Evolutionary conservation across 345 rosid species (phyloP).

Genomic region (Dipteronia sinensis): DNA sequence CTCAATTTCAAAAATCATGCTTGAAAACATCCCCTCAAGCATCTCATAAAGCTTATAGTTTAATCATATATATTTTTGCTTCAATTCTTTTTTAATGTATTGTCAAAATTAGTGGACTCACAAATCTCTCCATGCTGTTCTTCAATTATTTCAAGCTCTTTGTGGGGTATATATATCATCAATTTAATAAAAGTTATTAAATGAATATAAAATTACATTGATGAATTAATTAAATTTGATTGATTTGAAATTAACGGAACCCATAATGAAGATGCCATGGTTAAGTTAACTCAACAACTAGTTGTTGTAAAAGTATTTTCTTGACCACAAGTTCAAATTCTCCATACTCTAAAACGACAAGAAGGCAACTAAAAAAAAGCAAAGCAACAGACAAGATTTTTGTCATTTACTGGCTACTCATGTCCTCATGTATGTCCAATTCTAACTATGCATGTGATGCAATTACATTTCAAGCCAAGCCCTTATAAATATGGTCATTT

Average conservation of each 20-base stretch:
- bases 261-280: constrained; percentile 14
- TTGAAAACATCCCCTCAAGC: constrained; percentile 21
- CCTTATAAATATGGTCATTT: constrained; percentile 3
- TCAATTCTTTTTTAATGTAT: background rate
- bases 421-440: constrained; percentile 19
- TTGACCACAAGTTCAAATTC: constrained; percentile 34
- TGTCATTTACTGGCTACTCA: constrained; percentile 30
- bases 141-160: background rate
- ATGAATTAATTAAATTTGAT: background rate
- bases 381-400: background rate
- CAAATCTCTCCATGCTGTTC: background rate
- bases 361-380: constrained; percentile 4
- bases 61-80: constrained; percentile 10
- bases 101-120: constrained; percentile 14
- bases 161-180: no score
- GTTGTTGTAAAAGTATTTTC: constrained; percentile 13
- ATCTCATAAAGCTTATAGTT: constrained; percentile 31
- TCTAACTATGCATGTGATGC: constrained; percentile 16
- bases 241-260: background rate
- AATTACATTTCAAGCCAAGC: background rate
- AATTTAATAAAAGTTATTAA: no score
- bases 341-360: background rate
- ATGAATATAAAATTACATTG: no score
- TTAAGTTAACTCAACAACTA: background rate
- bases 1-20: constrained; percentile 33